Conservation (phyloP, 305 asterid species). For the Fraxinus platypoda region DNA sequence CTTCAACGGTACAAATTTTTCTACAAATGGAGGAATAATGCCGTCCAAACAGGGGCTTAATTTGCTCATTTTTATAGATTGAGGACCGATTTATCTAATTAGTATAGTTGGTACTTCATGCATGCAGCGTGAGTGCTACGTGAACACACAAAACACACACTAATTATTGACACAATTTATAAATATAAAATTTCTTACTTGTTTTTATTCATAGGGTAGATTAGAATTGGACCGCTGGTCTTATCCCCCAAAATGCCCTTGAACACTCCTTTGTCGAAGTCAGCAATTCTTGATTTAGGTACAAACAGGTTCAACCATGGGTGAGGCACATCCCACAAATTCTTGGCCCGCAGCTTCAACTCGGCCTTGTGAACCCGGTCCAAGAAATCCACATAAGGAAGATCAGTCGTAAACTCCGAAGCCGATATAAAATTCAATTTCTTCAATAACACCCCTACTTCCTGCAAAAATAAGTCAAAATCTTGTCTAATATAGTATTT, state of each 20-base stretch:
- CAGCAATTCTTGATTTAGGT: slow-evolving; percentile 68
- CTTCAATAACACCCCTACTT: slow-evolving; percentile 48
- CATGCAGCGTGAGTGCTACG: neutral
- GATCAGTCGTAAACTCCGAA: slow-evolving; percentile 61
- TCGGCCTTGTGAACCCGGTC: slow-evolving; percentile 92
- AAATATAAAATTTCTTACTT: slow-evolving; percentile 42
- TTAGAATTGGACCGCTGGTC: slow-evolving; percentile 76
- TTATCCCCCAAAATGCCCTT: slow-evolving; percentile 71
- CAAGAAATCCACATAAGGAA: slow-evolving; percentile 64
- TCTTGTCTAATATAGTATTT: neutral
- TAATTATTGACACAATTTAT: neutral
- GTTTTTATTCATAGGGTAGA: slow-evolving; percentile 81
- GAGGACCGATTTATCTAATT: neutral
- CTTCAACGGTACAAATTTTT: no score
- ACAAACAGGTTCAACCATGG: slow-evolving; percentile 83
- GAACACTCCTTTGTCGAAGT: slow-evolving; percentile 70
- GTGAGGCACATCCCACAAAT: slow-evolving; percentile 84
- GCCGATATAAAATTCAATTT: slow-evolving; percentile 56
- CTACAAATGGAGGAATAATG: no score
- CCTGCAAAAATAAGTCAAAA: slow-evolving; percentile 35
- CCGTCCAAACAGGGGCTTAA: no score
- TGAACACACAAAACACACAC: neutral
- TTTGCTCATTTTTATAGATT: neutral
- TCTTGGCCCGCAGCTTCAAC: slow-evolving; percentile 63
- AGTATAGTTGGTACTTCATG: neutral